Evolutionary conservation across 441 rosid species (phyloP).

Genomic region (Gossypium lobatum): DNA sequence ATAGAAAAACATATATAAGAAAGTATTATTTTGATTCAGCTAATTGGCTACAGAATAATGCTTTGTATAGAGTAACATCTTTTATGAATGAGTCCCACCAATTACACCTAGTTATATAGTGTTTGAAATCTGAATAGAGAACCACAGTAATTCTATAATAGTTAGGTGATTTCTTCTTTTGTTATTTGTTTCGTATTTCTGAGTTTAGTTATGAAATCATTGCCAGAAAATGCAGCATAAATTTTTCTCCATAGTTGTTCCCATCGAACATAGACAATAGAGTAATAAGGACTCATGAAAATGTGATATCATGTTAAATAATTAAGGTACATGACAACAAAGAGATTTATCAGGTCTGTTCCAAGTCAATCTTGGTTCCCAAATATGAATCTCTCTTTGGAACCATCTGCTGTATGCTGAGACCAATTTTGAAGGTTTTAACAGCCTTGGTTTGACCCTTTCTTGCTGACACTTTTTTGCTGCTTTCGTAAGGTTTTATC

Average conservation of each 20-base stretch:
- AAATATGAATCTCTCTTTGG: neutral
- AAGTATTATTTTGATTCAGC: neutral
- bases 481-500: neutral
- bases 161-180: neutral
- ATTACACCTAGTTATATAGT: neutral
- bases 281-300: conserved; percentile 1
- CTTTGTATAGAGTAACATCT: neutral
- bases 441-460: neutral
- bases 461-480: neutral
- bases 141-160: neutral
- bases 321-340: neutral
- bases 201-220: neutral
- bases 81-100: neutral
- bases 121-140: conserved; percentile 6
- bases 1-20: neutral
- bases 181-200: neutral
- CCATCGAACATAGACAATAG: neutral
- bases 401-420: neutral
- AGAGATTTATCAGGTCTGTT: conserved; percentile 3
- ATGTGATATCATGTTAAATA: neutral
- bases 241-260: neutral
- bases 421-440: conserved; percentile 1
- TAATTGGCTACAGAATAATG: neutral
- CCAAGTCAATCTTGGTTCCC: neutral
- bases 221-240: neutral